Conservation (phyloP, 129 eudicot species). For the Dittrichia graveolens region DNA sequence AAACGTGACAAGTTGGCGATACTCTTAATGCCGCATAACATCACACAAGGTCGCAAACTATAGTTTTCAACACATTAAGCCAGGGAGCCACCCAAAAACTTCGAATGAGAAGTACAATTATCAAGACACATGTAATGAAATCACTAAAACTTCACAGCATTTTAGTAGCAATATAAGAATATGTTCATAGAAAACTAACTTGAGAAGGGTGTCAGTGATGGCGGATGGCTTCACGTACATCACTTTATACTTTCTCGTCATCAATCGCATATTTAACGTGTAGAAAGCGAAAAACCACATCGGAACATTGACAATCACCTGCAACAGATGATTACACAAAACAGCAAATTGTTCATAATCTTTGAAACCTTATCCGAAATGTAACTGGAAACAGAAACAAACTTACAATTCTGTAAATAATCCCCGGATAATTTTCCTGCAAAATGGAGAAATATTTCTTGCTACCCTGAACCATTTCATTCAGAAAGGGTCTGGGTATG, state of each 20-base stretch:
- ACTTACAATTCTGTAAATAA: slow-evolving; percentile 66
- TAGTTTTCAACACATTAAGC: no score
- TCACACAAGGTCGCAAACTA: no score
- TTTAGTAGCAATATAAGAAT: neutral
- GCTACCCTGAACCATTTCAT: slow-evolving; percentile 48
- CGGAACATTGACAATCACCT: slow-evolving; percentile 76
- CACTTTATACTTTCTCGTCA: slow-evolving; percentile 51
- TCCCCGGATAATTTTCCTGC: slow-evolving; percentile 79
- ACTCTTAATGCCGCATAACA: no score
- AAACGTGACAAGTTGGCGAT: no score
- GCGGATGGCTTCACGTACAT: slow-evolving; percentile 65
- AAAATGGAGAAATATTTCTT: slow-evolving; percentile 50
- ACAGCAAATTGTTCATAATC: neutral
- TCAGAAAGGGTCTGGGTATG: slow-evolving; percentile 50
- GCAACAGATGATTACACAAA: slow-evolving; percentile 3
- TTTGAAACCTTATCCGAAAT: neutral
- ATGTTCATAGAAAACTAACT: slow-evolving; percentile 43
- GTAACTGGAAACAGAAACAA: neutral
- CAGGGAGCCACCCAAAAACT: no score
- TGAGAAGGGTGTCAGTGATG: slow-evolving; percentile 80
- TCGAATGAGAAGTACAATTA: neutral
- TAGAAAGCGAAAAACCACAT: slow-evolving; percentile 71
- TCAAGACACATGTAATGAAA: neutral
- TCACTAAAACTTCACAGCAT: no score
- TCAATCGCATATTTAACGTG: slow-evolving; percentile 54